Base-by-base conservation (phyloP, 2,329 filamentous ascomycete species). In the Pseudopithomyces maydicus region DNA sequence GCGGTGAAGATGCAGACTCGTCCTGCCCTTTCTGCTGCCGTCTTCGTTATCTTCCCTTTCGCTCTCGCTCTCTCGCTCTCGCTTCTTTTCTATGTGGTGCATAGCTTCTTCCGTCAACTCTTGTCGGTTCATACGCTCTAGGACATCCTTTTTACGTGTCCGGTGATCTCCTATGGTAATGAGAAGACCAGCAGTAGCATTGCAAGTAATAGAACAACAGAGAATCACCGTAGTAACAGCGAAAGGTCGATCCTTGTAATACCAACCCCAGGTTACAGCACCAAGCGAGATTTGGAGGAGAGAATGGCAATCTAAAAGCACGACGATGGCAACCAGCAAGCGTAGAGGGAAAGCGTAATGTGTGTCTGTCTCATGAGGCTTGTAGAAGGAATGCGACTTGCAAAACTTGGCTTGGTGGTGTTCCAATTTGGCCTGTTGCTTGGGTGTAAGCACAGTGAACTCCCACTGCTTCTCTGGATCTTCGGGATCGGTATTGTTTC, bases 331-430 rank as follows among this genome's bases (percentile, higher is more conserved):
- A 36, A 95, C 82, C 32, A 96, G 85, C 6, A 92, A 81, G 32
- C 84, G 82, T 1, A 93, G 79, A 0, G 91, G 90, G 59, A 96
- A 96, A 0, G 91, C 89, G 70, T 87, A 83, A 71, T 96, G 91
- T 0, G 91, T 96, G 33, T 86, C 81, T 0, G 91, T 96, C 75
- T 96, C 91, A 74, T 96, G 89, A 0, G 91, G 91, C 68, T 93
- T 93, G 81, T 96, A 96, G 75, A 94, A 96, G 6, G 90, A 92
- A 73, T 96, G 91, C 0, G 89, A 92, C 65, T 89, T 91, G 69
- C 89, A 84, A 68, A 95, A 90, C 68, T 93, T 94, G 64, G 81
- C 83, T 69, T 93, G 89, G 68, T 96, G 91, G 70, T 95, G 88
- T 49, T 88, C 82, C 10, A 96, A 82, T 47, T 83, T 85, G 57